Percentiles rank a stretch among this genome's conserved stretches.
Conservation (phyloP, 2,329 filamentous ascomycete genomes). For the Aspergillus transmontanensis region DNA sequence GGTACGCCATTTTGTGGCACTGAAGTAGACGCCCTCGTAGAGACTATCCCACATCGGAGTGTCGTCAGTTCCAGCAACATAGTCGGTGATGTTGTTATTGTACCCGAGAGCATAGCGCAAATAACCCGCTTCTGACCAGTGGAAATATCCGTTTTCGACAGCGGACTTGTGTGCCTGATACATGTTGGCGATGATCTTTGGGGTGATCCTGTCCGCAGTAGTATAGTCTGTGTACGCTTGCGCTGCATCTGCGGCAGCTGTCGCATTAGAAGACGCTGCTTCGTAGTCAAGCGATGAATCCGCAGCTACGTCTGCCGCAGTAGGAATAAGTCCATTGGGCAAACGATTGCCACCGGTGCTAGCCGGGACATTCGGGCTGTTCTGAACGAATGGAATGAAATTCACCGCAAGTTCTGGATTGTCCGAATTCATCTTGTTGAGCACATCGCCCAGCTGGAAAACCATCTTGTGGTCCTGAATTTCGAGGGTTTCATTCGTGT, state of each 20-base stretch:
- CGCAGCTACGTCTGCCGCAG: slow-evolving; percentile 49
- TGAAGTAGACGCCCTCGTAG: slow-evolving; percentile 63
- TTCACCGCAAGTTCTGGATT: slow-evolving; percentile 41
- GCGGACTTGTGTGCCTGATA: slow-evolving; percentile 58
- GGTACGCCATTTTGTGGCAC: slow-evolving; percentile 62
- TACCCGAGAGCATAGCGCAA: slow-evolving; percentile 61
- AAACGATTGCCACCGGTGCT: slow-evolving; percentile 52
- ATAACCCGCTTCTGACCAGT: slow-evolving; percentile 67
- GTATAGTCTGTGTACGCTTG: slow-evolving; percentile 43
- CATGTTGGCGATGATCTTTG: slow-evolving; percentile 33
- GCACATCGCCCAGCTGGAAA: slow-evolving; percentile 45
- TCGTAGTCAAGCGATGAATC: slow-evolving; percentile 46
- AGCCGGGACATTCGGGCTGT: slow-evolving; percentile 54
- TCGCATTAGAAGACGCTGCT: slow-evolving; percentile 36
- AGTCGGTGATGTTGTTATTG: slow-evolving; percentile 58
- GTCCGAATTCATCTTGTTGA: slow-evolving; percentile 45
- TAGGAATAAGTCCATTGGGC: slow-evolving; percentile 57
- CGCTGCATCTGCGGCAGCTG: slow-evolving; percentile 40
- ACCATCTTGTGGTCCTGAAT: slow-evolving; percentile 49
- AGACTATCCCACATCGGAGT: slow-evolving; percentile 53
- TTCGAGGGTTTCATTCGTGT: slow-evolving; percentile 45
- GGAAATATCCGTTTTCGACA: slow-evolving; percentile 59
- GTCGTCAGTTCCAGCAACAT: slow-evolving; percentile 48
- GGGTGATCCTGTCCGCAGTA: slow-evolving; percentile 23
- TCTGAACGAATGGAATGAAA: slow-evolving; percentile 48